phyloP scores from a whole-genome alignment of 2,329 filamentous ascomycete species.

The Sporothrix sp. region DNA sequence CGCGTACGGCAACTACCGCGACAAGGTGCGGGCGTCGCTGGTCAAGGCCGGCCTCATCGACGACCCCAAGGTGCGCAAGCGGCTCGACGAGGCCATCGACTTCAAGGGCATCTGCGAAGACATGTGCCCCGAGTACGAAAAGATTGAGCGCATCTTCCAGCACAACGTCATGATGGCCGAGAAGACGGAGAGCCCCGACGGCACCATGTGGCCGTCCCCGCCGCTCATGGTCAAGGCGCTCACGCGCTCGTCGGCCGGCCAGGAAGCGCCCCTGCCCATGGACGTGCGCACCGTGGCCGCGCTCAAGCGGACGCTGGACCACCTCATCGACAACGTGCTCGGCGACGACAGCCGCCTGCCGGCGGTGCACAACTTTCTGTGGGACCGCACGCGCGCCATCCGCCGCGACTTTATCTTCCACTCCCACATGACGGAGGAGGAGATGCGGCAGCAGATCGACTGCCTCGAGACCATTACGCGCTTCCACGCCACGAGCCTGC shows the following conservation, averaged over 20 bases:
- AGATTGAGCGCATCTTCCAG: conserved; percentile 52
- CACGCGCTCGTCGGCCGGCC: conserved; percentile 57
- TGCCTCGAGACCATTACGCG: conserved; percentile 56
- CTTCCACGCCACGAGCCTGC: conserved; percentile 56
- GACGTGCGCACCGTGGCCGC: conserved; percentile 54
- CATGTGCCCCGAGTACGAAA: conserved; percentile 61
- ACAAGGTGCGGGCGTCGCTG: conserved; percentile 45
- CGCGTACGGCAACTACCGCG: conserved; percentile 47
- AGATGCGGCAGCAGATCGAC: conserved; percentile 50
- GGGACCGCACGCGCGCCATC: conserved; percentile 59
- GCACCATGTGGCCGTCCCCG: conserved; percentile 38
- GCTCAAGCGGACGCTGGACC: conserved; percentile 51
- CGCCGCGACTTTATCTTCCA: conserved; percentile 61
- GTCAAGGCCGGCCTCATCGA: conserved; percentile 53
- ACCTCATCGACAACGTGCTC: conserved; percentile 52
- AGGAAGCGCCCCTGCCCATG: conserved; percentile 57
- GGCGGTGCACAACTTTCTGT: conserved; percentile 51
- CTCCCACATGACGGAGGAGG: conserved; percentile 46
- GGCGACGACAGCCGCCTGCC: conserved; percentile 44
- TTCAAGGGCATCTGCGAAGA: conserved; percentile 61
- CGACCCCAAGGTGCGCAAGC: conserved; percentile 53
- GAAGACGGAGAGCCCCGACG: conserved; percentile 33
- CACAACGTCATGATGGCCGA: conserved; percentile 48
- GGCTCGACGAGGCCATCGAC: conserved; percentile 52
- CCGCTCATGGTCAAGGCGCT: conserved; percentile 56